Base-by-base conservation (phyloP, 257 asterid species). In the Osmanthus fragrans region DNA sequence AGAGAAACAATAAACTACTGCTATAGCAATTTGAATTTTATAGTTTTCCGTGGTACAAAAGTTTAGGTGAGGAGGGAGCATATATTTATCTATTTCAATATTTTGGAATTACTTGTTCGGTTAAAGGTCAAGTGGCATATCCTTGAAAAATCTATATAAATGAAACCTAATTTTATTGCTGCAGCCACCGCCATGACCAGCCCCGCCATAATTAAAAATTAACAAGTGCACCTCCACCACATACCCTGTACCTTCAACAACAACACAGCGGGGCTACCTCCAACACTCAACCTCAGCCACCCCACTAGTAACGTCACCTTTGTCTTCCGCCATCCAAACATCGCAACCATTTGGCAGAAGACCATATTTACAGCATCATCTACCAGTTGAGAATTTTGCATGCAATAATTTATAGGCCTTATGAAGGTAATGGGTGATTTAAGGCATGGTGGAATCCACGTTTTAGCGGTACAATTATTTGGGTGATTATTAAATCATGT, bases 231-330 rank as follows among this genome's bases (percentile, higher is more conserved):
- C 30, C 54, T 45, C 64, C 42, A 9, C 32, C 12, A 73, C 18
- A 69, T 13, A 27, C 23, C 27, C 27, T 21, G 5, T 36, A 37
- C 29, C 15, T 25, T 8, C 60, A 70, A 15, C 36, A 60, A 39
- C 64, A 58, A 40, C 64, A 25, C 25, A 49, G 16, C 34, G 49
- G 49, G 34, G 40, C 3, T 23, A 63, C 69, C 69, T 64, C 47
- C 51, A 66, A 51, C 19, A 45, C 23, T 79, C 76, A 79, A 79
- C 10, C 49, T 11, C 70, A 63, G 71, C 34, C 56, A 74, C 37
- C 25, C 18, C 25, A 70, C 34, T 39, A 65, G 23, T 42, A 72
- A 32, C 60, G 21, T 40, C 73, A 25, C 36, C 68, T 21, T 70
- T 58, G 45, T 70, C 78, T 70, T 23, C 18, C 76, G 18, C 76